These are phyloP conservation scores for Colletotrichum agaves DNA, from an alignment of 2,329 filamentous ascomycete genomes.

Conservation along the genomic window DNA sequence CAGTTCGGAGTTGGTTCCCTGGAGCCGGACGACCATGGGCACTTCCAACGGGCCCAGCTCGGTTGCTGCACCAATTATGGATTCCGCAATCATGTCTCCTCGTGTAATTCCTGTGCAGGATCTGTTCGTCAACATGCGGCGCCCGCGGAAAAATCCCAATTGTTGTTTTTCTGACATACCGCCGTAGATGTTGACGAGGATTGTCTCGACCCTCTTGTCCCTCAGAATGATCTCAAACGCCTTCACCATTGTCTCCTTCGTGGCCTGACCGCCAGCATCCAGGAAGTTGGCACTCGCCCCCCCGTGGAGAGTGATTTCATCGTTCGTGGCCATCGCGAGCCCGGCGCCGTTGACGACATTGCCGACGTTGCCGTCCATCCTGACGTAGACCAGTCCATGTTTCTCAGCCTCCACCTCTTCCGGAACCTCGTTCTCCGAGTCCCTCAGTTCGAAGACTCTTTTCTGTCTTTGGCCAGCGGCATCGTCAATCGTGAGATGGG, in stretches of 20 bases:
- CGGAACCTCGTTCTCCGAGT: conserved; percentile 46
- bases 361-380: conserved; percentile 72
- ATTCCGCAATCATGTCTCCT: conserved; percentile 63
- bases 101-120: conserved; percentile 53
- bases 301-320: conserved; percentile 76
- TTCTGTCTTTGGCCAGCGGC: conserved; percentile 55
- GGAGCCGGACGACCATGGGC: conserved; percentile 58
- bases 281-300: conserved; percentile 84
- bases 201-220: conserved; percentile 76
- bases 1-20: conserved; percentile 57
- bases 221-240: conserved; percentile 79
- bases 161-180: conserved; percentile 42
- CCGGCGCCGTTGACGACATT: conserved; percentile 91
- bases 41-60: conserved; percentile 51
- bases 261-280: conserved; percentile 91
- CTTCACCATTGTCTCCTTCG: conserved; percentile 80
- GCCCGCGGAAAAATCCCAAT: background rate
- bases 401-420: conserved; percentile 56
- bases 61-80: conserved; percentile 55
- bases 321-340: conserved; percentile 90
- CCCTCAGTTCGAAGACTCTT: conserved; percentile 51
- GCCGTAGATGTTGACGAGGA: conserved; percentile 68
- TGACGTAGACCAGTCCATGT: conserved; percentile 83
- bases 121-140: background rate
- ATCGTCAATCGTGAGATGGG: conserved; percentile 60